These are phyloP conservation scores for Diaporthe australafricana DNA, from an alignment of 2,329 filamentous ascomycete species.

Conservation along the genomic window DNA sequence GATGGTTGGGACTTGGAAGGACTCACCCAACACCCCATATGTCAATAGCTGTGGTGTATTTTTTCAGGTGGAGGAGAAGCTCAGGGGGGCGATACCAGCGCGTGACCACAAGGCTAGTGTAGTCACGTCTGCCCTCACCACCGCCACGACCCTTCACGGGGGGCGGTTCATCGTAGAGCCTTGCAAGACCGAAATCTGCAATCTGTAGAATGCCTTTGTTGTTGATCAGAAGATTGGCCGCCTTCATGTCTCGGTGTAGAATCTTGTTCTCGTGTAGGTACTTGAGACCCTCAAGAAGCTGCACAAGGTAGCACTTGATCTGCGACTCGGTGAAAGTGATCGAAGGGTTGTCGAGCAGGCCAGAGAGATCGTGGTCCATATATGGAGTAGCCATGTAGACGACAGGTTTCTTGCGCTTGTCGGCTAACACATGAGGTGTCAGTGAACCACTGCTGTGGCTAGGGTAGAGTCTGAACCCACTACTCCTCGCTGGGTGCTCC, in stretches of 20 bases:
- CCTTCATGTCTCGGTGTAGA: slow-evolving; percentile 98
- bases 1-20: neutral
- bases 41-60: slow-evolving; percentile 97
- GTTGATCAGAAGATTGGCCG: slow-evolving; percentile 95
- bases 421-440: slow-evolving; percentile 58
- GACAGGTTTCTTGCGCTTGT: slow-evolving; percentile 84
- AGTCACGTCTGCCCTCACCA: slow-evolving; percentile 88
- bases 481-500: slow-evolving; percentile 75
- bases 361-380: slow-evolving; percentile 99
- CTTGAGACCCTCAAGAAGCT: slow-evolving; percentile 87
- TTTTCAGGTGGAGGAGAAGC: slow-evolving; percentile 85
- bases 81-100: slow-evolving; percentile 97
- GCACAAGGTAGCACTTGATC: slow-evolving; percentile 98
- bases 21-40: slow-evolving; percentile 96
- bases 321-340: slow-evolving; percentile 89
- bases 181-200: slow-evolving; percentile 94
- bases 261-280: slow-evolving; percentile 94
- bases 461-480: slow-evolving; percentile 52
- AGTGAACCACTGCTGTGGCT: slow-evolving; percentile 33
- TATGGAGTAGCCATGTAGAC: slow-evolving; percentile 99
- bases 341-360: slow-evolving; percentile 92
- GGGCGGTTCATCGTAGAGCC: slow-evolving; percentile 88
- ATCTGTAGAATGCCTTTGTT: slow-evolving; percentile 95
- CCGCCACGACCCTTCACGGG: slow-evolving; percentile 83
- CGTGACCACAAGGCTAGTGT: slow-evolving; percentile 96